A percentile compares a stretch with the other conserved stretches of the same genome.
phyloP scores from a whole-genome alignment of 306 rosid species.

The Canavalia gladiata region DNA sequence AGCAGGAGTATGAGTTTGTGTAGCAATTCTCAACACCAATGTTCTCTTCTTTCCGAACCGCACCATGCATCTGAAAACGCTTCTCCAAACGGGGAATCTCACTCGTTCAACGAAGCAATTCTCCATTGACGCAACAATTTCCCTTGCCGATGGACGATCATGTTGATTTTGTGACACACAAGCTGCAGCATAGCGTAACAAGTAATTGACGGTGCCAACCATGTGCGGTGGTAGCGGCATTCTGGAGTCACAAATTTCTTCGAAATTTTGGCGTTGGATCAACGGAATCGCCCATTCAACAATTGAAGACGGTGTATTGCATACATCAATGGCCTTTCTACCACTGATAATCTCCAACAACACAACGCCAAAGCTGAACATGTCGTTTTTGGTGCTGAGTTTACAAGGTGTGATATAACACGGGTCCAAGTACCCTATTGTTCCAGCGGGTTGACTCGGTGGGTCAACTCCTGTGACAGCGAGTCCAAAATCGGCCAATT shows the following conservation, averaged over 20 bases:
- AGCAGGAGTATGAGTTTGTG: no score
- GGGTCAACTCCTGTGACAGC: conserved; percentile 45
- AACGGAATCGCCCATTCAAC: conserved; percentile 65
- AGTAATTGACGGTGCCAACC: conserved; percentile 28
- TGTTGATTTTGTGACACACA: conserved; percentile 57
- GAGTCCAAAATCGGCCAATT: conserved; percentile 75
- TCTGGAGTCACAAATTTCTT: conserved; percentile 48
- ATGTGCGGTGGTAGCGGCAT: conserved; percentile 19
- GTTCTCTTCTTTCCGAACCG: conserved; percentile 41
- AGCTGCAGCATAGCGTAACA: conserved; percentile 48
- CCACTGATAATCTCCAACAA: conserved; percentile 63
- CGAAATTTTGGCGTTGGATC: neutral
- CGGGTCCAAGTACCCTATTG: conserved; percentile 71
- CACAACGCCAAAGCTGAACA: conserved; percentile 71
- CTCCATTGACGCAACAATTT: conserved; percentile 54
- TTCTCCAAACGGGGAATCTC: conserved; percentile 51
- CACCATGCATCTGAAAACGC: neutral
- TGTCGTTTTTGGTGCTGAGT: conserved; percentile 64
- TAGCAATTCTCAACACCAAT: neutral
- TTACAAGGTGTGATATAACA: conserved; percentile 56
- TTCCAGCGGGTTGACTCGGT: conserved; percentile 61
- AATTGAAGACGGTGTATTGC: conserved; percentile 47
- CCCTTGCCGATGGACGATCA: conserved; percentile 57
- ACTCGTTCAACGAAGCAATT: conserved; percentile 38
- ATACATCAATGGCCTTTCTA: conserved; percentile 59